phyloP scores from a whole-genome alignment of 495 filamentous ascomycete species.

The Aspergillus ellipticus region DNA sequence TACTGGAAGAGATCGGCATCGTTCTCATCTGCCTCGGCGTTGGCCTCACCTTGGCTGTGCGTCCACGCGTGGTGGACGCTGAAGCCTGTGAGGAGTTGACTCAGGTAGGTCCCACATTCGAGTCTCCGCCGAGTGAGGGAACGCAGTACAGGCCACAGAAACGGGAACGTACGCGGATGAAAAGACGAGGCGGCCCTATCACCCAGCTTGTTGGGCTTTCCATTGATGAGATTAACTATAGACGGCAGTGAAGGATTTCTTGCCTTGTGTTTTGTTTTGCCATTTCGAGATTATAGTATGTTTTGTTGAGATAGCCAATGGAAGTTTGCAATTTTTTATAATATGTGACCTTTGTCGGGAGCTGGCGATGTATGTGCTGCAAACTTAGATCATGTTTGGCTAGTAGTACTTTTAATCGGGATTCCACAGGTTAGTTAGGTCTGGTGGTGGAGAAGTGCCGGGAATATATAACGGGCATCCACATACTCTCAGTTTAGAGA shows the following conservation, averaged over 20 bases:
- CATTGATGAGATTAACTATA: not conserved
- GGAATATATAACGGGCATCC: too few species aligned
- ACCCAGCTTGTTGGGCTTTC: not conserved
- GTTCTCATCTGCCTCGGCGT: not conserved
- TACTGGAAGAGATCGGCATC: not conserved
- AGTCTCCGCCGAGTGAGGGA: not conserved
- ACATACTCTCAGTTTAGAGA: too few species aligned
- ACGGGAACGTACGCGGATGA: not conserved
- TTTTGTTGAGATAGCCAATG: not conserved
- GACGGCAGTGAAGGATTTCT: not conserved
- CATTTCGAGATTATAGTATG: not conserved
- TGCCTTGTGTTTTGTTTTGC: not conserved
- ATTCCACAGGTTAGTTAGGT: too few species aligned
- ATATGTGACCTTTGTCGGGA: not conserved
- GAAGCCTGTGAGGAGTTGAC: not conserved
- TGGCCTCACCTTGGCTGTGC: not conserved
- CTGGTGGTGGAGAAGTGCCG: too few species aligned
- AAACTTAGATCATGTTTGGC: too few species aligned
- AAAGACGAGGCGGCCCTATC: not conserved
- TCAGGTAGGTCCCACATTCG: not conserved
- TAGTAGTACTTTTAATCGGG: too few species aligned
- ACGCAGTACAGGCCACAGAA: not conserved
- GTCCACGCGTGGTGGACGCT: not conserved
- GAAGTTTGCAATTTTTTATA: not conserved
- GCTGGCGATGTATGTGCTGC: too few species aligned